These are phyloP conservation scores for Lichtheimia hyalospora DNA, from an alignment of 371 early-diverging fungal species.

Conservation along the genomic window DNA sequence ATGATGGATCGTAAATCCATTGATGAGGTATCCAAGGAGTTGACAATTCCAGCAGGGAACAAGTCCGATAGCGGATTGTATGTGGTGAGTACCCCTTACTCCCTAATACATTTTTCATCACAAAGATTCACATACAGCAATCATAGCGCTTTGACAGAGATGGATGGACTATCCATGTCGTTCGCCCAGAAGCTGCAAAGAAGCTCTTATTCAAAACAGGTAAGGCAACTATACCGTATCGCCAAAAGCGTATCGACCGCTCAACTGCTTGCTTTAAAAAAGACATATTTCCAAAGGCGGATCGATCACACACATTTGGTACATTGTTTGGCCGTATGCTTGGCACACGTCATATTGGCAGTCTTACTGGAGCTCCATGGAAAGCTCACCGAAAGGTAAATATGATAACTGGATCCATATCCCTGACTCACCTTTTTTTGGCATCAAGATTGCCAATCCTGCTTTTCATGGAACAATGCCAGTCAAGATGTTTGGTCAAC, in stretches of 20 bases:
- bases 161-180: conserved; percentile 23
- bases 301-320: no score
- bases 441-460: conserved; percentile 32
- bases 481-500: conserved; percentile 16
- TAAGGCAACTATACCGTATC: background rate
- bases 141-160: conserved; percentile 1
- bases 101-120: no score
- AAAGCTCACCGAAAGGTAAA: no score
- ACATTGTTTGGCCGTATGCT: no score
- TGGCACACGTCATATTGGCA: no score
- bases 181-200: conserved; percentile 19
- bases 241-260: no score
- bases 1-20: background rate
- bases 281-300: no score
- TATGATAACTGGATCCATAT: no score
- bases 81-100: conserved; percentile 3
- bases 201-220: conserved; percentile 17
- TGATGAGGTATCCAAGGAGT: background rate
- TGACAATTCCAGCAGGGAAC: conserved; percentile 6
- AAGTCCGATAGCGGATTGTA: conserved; percentile 7
- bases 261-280: no score
- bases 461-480: conserved; percentile 34
- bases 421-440: background rate
- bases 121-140: no score
- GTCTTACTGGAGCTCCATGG: no score